Conservation (phyloP, 345 rosid species). For the Eucalyptus leucophloia region DNA sequence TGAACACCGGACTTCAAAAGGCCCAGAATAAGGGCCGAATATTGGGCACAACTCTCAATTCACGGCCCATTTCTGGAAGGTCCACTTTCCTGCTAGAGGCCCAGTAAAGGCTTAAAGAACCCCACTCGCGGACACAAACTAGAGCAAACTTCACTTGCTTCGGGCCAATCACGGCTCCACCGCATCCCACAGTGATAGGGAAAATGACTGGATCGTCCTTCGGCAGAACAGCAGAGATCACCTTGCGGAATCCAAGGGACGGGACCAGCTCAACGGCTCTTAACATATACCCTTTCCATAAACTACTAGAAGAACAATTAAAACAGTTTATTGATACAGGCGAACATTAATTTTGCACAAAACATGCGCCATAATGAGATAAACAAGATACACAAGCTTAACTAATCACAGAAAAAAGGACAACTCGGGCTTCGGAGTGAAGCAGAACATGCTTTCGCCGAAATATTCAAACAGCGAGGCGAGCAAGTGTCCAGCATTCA, state of each 20-base stretch:
- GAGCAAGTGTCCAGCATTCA: slow-evolving; percentile 40
- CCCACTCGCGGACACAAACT: not conserved
- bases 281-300: not conserved
- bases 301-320: not conserved
- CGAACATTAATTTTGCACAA: not conserved
- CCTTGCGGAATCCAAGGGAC: not conserved
- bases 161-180: not conserved
- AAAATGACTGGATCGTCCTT: not conserved
- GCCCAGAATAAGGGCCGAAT: not conserved
- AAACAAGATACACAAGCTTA: not conserved
- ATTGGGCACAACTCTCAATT: not conserved
- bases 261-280: not conserved
- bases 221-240: not conserved
- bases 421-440: slow-evolving; percentile 53
- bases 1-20: not conserved
- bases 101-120: not conserved
- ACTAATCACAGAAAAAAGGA: slow-evolving; percentile 43
- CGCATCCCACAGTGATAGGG: not conserved
- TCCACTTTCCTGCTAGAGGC: not conserved
- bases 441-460: slow-evolving; percentile 60
- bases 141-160: not conserved
- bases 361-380: not conserved
- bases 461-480: slow-evolving; percentile 48
- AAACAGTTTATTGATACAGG: not conserved
- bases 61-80: not conserved